These are phyloP conservation scores for Geotrichum australiense DNA, from an alignment of 1,139 yeast genomes.

Conservation along the genomic window DNA sequence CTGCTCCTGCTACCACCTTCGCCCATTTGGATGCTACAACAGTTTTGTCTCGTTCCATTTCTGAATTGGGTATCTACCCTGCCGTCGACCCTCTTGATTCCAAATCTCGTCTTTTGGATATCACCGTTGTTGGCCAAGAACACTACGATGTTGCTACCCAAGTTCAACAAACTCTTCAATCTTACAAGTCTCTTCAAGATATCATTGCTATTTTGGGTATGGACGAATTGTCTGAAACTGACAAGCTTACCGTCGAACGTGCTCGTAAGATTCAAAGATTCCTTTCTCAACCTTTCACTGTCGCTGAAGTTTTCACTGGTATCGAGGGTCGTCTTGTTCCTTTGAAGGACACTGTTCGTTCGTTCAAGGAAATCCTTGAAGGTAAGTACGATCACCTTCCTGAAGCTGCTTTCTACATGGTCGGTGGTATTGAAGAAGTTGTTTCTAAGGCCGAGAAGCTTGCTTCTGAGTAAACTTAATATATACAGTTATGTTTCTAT, in stretches of 20 bases:
- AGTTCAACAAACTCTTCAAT: slow-evolving; percentile 98
- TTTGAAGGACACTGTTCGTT: slow-evolving; percentile 86
- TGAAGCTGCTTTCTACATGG: slow-evolving; percentile 99
- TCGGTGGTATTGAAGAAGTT: slow-evolving; percentile 98
- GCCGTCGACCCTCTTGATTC: slow-evolving; percentile 99
- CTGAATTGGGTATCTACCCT: slow-evolving; percentile 99
- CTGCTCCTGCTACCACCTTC: slow-evolving; percentile 99
- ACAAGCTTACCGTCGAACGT: slow-evolving; percentile 99
- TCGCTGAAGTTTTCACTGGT: slow-evolving; percentile 99
- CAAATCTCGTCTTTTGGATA: slow-evolving; percentile 97
- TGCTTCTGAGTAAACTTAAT: slow-evolving; percentile 62
- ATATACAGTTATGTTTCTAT: slow-evolving; percentile 4
- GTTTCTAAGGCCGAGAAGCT: slow-evolving; percentile 97
- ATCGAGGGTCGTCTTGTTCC: slow-evolving; percentile 96
- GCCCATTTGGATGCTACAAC: slow-evolving; percentile 99
- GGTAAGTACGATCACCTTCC: slow-evolving; percentile 99
- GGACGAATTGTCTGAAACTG: slow-evolving; percentile 99
- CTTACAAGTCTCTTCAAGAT: slow-evolving; percentile 99
- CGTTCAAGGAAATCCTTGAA: slow-evolving; percentile 94
- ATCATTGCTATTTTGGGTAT: slow-evolving; percentile 99
- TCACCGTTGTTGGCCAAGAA: slow-evolving; percentile 95
- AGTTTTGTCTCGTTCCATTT: slow-evolving; percentile 98
- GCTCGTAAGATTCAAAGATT: slow-evolving; percentile 99
- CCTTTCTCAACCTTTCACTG: slow-evolving; percentile 99
- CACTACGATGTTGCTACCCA: slow-evolving; percentile 92